Evolutionary conservation across 371 early-diverging fungal genomes (phyloP).

Genomic region (Actinomortierella ambigua): DNA sequence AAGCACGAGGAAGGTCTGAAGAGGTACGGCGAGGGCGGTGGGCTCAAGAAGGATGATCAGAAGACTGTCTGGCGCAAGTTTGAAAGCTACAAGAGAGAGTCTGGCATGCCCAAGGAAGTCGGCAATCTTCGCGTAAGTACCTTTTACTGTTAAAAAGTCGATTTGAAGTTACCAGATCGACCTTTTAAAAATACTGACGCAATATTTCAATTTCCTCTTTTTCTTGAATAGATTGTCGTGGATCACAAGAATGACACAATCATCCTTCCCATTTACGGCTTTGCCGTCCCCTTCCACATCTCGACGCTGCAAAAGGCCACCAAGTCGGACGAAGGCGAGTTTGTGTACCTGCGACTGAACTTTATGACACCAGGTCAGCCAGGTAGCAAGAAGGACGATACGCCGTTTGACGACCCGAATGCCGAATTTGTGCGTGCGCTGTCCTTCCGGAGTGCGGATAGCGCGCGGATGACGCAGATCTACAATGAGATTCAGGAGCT

Average conservation of each 20-base stretch:
- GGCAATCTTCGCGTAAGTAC: constrained; percentile 62
- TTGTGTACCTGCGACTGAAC: constrained; percentile 95
- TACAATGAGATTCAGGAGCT: constrained; percentile 84
- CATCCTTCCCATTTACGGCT: constrained; percentile 96
- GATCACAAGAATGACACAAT: constrained; percentile 91
- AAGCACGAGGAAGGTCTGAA: constrained; percentile 80
- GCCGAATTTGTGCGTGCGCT: constrained; percentile 93
- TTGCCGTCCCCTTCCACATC: constrained; percentile 99
- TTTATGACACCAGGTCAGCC: constrained; percentile 95
- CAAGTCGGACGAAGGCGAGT: constrained; percentile 96
- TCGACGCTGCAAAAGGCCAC: constrained; percentile 95
- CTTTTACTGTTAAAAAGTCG: no score
- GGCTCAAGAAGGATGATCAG: constrained; percentile 64
- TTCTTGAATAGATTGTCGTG: constrained; percentile 74
- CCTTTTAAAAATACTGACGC: no score
- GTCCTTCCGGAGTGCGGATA: constrained; percentile 90
- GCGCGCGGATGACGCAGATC: constrained; percentile 82
- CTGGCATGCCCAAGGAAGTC: constrained; percentile 80
- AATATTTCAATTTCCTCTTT: not conserved
- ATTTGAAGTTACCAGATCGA: no score
- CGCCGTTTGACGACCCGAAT: constrained; percentile 88
- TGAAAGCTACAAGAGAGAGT: constrained; percentile 94
- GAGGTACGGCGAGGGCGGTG: constrained; percentile 73
- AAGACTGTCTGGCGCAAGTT: constrained; percentile 82
- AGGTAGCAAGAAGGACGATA: constrained; percentile 83